Evolutionary conservation across 345 rosid genomes (phyloP).

Genomic region (Bruguiera parviflora): DNA sequence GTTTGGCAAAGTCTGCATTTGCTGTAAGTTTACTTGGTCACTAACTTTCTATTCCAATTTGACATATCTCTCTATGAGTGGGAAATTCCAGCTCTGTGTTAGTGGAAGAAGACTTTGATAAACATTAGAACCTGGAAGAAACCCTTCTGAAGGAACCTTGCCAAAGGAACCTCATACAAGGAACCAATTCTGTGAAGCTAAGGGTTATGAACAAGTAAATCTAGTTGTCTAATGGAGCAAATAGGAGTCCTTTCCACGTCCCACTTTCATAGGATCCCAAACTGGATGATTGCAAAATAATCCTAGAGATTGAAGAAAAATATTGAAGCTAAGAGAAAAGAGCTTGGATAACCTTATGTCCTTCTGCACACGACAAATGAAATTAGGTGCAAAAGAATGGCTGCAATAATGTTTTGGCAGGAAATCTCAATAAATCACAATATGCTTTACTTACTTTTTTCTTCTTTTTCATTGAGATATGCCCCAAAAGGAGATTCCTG

Average conservation of each 20-base stretch:
- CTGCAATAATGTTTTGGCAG: neutral
- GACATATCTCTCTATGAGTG: too few species aligned
- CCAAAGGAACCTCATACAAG: neutral
- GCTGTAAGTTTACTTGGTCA: too few species aligned
- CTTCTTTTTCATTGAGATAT: neutral
- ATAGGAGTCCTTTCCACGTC: too few species aligned
- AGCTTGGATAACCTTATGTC: neutral
- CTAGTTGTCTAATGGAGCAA: too few species aligned
- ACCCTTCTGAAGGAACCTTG: neutral
- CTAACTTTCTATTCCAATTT: too few species aligned
- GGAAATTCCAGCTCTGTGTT: neutral
- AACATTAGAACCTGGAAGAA: too few species aligned
- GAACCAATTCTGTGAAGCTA: neutral
- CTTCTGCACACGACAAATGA: neutral
- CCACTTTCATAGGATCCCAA: too few species aligned
- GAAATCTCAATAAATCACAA: neutral
- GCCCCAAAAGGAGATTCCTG: neutral
- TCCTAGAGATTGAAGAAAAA: too few species aligned
- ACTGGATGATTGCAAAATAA: too few species aligned
- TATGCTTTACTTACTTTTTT: neutral
- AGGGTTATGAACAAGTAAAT: too few species aligned
- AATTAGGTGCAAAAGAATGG: neutral
- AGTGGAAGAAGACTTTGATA: neutral
- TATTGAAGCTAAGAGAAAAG: too few species aligned
- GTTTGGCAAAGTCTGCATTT: too few species aligned